phyloP scores from a whole-genome alignment of 345 rosid genomes.

The Eucalyptus regnans region DNA sequence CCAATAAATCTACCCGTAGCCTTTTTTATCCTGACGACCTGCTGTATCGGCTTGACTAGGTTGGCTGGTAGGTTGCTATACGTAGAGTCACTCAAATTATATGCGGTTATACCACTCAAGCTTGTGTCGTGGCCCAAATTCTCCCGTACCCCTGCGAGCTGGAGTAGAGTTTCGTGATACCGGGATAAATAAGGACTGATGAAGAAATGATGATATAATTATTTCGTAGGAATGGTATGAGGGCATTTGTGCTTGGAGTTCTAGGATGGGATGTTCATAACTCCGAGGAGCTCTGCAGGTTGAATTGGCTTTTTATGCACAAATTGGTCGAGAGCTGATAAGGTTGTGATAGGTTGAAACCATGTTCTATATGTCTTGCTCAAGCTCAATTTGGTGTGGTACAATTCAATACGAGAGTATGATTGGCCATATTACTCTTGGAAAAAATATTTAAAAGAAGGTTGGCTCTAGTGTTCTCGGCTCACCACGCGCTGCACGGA shows the following conservation, averaged over 20 bases:
- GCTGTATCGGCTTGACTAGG: not conserved
- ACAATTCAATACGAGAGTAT: too few species aligned
- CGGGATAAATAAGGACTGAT: not conserved
- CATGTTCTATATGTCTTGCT: not conserved
- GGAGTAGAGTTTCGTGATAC: not conserved
- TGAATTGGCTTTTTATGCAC: not conserved
- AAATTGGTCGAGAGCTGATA: too few species aligned
- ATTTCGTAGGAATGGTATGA: not conserved
- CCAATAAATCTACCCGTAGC: not conserved
- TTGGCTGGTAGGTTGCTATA: not conserved
- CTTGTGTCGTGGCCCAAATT: not conserved
- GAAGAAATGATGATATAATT: not conserved
- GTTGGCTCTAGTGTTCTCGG: not conserved
- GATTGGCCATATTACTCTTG: too few species aligned
- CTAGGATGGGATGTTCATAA: not conserved
- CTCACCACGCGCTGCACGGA: rapidly evolving
- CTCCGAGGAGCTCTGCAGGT: rapidly evolving
- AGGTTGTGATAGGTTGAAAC: not conserved
- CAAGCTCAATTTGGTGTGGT: not conserved
- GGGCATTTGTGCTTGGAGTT: not conserved
- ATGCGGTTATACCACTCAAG: not conserved
- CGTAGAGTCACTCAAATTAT: not conserved
- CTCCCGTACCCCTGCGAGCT: not conserved
- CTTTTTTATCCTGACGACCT: not conserved
- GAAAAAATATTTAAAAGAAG: not conserved